Evolutionary conservation across 805 yeast genomes (phyloP).

Genomic region (Metschnikowia vanudenii): DNA sequence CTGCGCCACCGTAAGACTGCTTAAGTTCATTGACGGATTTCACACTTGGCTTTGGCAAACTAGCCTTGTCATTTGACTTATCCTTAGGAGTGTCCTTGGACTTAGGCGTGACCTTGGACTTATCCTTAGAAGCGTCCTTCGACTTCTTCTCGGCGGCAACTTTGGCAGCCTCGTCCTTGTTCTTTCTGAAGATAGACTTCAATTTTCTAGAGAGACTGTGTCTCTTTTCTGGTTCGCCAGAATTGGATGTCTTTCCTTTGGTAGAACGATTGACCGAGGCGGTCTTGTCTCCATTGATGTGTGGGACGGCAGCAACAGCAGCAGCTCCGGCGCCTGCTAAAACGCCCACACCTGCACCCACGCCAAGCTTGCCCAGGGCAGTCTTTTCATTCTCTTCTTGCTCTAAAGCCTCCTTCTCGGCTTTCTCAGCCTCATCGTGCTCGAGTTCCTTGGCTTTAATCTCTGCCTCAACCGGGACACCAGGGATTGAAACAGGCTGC

Average conservation of each 20-base stretch:
- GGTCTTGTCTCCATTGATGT: constrained; percentile 9
- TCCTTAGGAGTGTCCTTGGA: too few species aligned
- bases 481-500: too few species aligned
- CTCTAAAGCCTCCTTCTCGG: background rate
- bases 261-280: too few species aligned
- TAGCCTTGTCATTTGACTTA: background rate
- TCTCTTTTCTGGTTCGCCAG: constrained; percentile 14
- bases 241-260: background rate
- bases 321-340: constrained; percentile 21
- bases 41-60: constrained; percentile 1
- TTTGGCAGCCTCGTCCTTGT: constrained; percentile 5
- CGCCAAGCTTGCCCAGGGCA: constrained; percentile 9
- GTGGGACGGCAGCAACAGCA: constrained; percentile 25
- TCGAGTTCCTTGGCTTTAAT: too few species aligned
- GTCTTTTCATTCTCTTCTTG: constrained; percentile 1
- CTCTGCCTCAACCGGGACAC: too few species aligned
- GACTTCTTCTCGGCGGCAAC: constrained; percentile 4
- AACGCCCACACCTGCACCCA: constrained; percentile 18
- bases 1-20: constrained; percentile 13
- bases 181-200: constrained; percentile 19
- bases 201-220: constrained; percentile 19
- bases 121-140: background rate
- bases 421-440: background rate
- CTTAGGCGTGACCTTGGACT: too few species aligned
- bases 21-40: constrained; percentile 11